Evolutionary conservation across 768 basidiomycete species (phyloP).

Genomic region (Rhizopogon salebrosus): DNA sequence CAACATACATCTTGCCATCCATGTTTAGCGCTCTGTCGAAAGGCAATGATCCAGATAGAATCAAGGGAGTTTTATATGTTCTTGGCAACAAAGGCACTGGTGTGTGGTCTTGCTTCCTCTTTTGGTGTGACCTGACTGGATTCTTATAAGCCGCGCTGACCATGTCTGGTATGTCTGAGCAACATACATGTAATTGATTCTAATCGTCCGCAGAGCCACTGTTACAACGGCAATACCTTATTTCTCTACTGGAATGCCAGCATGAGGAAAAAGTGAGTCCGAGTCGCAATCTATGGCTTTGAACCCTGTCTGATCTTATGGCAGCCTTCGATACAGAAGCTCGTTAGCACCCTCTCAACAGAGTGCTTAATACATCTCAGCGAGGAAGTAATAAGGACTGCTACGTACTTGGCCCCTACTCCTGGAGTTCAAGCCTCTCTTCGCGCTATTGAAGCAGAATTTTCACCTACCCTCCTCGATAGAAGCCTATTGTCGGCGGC

Average conservation of each 20-base stretch:
- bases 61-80: slow-evolving; percentile 91
- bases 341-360: slow-evolving; percentile 51
- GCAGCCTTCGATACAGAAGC: slow-evolving; percentile 74
- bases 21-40: slow-evolving; percentile 59
- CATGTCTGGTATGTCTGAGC: slow-evolving; percentile 48
- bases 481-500: slow-evolving; percentile 39
- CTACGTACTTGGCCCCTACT: slow-evolving; percentile 47
- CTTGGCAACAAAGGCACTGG: slow-evolving; percentile 69
- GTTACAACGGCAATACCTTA: slow-evolving; percentile 52
- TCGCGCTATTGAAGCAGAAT: slow-evolving; percentile 43
- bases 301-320: neutral
- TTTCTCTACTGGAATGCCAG: slow-evolving; percentile 67
- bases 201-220: slow-evolving; percentile 41
- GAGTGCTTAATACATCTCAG: slow-evolving; percentile 57
- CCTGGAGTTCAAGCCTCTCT: slow-evolving; percentile 46
- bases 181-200: slow-evolving; percentile 3
- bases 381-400: slow-evolving; percentile 62
- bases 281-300: neutral
- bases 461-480: slow-evolving; percentile 40
- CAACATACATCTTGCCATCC: slow-evolving; percentile 54
- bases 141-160: slow-evolving; percentile 53
- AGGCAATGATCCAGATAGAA: slow-evolving; percentile 84
- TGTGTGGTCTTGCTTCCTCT: slow-evolving; percentile 24
- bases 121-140: neutral
- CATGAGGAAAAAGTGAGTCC: slow-evolving; percentile 74